Conservation (phyloP, 805 yeast genomes). For the Dipodascopsis uninucleata region DNA sequence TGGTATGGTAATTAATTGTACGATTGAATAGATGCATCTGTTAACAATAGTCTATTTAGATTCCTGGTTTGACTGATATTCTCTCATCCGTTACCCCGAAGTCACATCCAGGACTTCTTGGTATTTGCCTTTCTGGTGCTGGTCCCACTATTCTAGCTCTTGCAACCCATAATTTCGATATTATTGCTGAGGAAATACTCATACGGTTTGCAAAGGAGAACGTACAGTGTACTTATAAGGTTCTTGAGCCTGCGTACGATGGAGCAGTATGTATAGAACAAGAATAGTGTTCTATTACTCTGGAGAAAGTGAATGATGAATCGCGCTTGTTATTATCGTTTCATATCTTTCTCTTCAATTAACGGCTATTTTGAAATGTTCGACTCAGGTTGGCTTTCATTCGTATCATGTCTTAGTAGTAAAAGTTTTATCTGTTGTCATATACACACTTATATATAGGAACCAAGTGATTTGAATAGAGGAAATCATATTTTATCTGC, state of each 20-base stretch:
- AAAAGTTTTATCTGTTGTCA: too few relatives aligned
- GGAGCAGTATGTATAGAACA: conserved; percentile 55
- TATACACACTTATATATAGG: too few relatives aligned
- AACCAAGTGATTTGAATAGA: too few relatives aligned
- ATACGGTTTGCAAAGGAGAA: conserved; percentile 60
- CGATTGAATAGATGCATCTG: neutral
- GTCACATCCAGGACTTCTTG: conserved; percentile 78
- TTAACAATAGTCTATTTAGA: conserved; percentile 32
- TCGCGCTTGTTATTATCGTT: too few relatives aligned
- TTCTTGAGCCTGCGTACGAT: conserved; percentile 80
- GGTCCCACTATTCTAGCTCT: conserved; percentile 95
- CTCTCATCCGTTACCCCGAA: conserved; percentile 70
- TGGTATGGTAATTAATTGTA: conserved; percentile 36
- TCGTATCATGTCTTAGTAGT: too few relatives aligned
- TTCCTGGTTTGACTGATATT: conserved; percentile 86
- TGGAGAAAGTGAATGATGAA: too few relatives aligned
- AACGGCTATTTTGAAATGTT: too few relatives aligned
- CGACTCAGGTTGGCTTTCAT: too few relatives aligned
- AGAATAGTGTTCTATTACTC: too few relatives aligned
- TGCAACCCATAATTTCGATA: conserved; percentile 84
- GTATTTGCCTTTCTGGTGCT: conserved; percentile 95
- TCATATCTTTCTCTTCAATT: too few relatives aligned
- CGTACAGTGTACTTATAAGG: conserved; percentile 75
- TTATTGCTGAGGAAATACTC: conserved; percentile 73
- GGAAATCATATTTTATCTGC: too few relatives aligned